Base-by-base conservation (phyloP, 2,329 filamentous ascomycete genomes). In the Penicillium sp. region DNA sequence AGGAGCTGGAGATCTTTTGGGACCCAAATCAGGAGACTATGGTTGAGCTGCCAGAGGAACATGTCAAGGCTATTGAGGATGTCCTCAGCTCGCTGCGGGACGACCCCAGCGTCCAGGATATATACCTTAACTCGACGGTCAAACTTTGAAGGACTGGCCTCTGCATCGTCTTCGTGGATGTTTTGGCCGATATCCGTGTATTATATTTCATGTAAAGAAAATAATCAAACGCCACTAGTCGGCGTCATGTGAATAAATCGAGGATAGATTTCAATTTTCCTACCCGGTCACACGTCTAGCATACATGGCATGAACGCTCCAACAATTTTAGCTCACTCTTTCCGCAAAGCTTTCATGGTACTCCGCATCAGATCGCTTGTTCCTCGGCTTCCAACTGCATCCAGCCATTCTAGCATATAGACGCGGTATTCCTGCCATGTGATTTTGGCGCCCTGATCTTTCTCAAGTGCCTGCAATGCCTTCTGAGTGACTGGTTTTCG, bases 1-100 rank as follows among this genome's bases (percentile, higher is more conserved):
- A 85, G 47, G 84, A 82, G 56, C 82, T 83, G 13, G 88, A 94
- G 47, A 91, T 96, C 45, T 78, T 95, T 38, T 96, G 88, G 84
- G 81, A 85, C 50, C 80, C 89, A 0, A 93, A 91, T 51, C 81
- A 85, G 60, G 90, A 95, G 52, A 90, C 86, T 0, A 81, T 80
- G 64, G 80, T 87, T 13, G 73, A 74, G 6, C 59, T 90, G 35
- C 78, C 84, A 49, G 76, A 77, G 11, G 74, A 78, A 9, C 75
- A 79, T 1, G 76, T 77, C 0, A 71, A 77, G 43, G 71, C 74
- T 13, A 72, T 96, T 27, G 73, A 75, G 38, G 73, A 77, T 4
- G 78, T 94, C 44, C 50, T 84, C 11, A 63, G 65, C 52, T 50
- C 55, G 25, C 51, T 76, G 36, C 78, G 82, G 49, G 86, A 91